Base-by-base conservation (phyloP, 176 grass and related monocot species). In the Urochloa ruziziensis region DNA sequence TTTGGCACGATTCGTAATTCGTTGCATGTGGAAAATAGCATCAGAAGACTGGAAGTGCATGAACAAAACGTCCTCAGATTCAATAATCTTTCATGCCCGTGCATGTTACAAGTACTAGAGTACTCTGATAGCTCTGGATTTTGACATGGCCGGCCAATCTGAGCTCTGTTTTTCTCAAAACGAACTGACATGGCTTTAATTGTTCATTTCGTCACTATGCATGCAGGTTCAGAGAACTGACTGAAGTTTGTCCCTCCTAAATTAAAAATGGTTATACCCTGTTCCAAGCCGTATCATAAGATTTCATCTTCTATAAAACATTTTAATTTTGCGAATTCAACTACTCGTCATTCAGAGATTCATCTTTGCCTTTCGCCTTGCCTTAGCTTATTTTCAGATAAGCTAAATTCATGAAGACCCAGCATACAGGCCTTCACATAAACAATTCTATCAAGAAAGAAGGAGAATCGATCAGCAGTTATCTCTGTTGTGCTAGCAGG, bases 121-220 rank as follows among this genome's bases (percentile, higher is more conserved):
- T 21, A 52, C 49, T 52, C 49, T 19, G 7, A 7, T 52, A 52
- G 49, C 4, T 52, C 49, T 19, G 18, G 17, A 52, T 18, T 52
- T 18, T 21, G 47, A 47, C 34, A 24, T 66, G 48, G 49, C 39
- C 58, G 59, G 42, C 25, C 18, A 29, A 63, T 78, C 37, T 42
- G 7, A 8, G 10, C 2, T 44, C 23, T 46, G 2, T 30, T 62
- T 30, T 30, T 44, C 14, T 77, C 35, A 8, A 11, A 60, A 28
- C n/a, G 15, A 28, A 27, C 56, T 28, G 42, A 3, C 48, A 35
- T 70, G 29, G 28, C 43, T 14, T 39, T 80, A 18, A 34, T 67
- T 80, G 67, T 58, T 67, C 68, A 30, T 66, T 84, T 48, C 36
- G 87, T 84, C 49, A 5, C 48, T 81, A n/a, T 67, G 25, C 56